Evolutionary conservation across 2,329 filamentous ascomycete genomes (phyloP).

Genomic region (Seiridium unicorne): DNA sequence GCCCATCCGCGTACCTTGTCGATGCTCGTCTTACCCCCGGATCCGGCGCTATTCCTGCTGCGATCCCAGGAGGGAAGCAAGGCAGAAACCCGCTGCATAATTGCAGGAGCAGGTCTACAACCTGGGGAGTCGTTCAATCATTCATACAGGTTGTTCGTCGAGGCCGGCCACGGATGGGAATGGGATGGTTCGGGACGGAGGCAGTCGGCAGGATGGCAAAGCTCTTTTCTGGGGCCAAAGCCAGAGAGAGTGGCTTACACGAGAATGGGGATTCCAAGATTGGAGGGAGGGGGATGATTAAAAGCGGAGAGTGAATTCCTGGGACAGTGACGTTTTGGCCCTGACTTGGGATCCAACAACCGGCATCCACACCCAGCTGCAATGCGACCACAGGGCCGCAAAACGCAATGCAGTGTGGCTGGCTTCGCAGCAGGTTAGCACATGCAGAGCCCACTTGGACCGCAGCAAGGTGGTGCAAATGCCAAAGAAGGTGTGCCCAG

Average conservation of each 20-base stretch:
- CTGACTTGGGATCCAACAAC: background rate
- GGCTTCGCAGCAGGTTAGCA: background rate
- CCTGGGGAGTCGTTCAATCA: background rate
- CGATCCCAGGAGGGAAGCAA: slow-evolving; percentile 38
- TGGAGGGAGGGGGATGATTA: slow-evolving; percentile 3
- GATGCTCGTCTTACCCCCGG: slow-evolving; percentile 25
- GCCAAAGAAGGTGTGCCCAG: background rate
- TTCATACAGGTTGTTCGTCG: background rate
- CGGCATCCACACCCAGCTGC: background rate
- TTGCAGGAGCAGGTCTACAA: slow-evolving; percentile 18
- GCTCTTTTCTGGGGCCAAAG: background rate
- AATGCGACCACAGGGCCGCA: background rate
- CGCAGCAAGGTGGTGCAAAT: background rate
- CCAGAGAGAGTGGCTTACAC: background rate
- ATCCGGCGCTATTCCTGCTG: slow-evolving; percentile 27
- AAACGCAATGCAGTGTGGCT: slow-evolving; percentile 2
- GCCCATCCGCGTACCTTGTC: slow-evolving; percentile 44
- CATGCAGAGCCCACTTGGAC: background rate
- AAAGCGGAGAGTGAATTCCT: slow-evolving; percentile 2
- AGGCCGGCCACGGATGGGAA: background rate
- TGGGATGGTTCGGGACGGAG: background rate
- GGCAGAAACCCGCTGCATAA: slow-evolving; percentile 46
- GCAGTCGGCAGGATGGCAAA: background rate
- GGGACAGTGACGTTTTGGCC: slow-evolving; percentile 4
- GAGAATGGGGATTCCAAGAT: slow-evolving; percentile 4